phyloP scores from a whole-genome alignment of 176 grass and related monocot species.

The Elaeis guineensis region DNA sequence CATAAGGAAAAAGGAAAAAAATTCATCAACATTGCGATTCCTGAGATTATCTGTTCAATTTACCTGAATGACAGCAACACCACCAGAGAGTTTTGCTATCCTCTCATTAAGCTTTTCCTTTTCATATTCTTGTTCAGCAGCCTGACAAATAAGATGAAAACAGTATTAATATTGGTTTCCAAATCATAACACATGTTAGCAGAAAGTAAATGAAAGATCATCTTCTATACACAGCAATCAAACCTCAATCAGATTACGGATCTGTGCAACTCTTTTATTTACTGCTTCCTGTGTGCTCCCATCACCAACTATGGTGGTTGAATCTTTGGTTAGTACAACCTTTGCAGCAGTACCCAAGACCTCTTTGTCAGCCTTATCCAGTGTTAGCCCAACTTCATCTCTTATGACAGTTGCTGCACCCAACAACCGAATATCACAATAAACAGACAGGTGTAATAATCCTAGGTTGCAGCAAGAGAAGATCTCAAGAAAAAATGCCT shows the following conservation, averaged over 20 bases:
- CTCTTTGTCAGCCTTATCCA: conserved; percentile 83
- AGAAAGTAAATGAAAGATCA: background rate
- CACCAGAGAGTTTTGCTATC: conserved; percentile 95
- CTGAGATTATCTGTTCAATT: background rate
- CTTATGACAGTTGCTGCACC: conserved; percentile 78
- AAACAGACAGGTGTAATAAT: background rate
- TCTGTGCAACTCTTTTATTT: conserved; percentile 81
- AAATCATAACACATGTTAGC: background rate
- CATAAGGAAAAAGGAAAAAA: background rate
- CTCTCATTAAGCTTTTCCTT: conserved; percentile 99
- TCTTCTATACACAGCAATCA: background rate
- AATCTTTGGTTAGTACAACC: conserved; percentile 78
- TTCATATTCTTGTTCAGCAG: conserved; percentile 85
- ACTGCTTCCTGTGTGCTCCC: conserved; percentile 91
- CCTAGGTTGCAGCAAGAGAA: background rate
- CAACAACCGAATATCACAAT: background rate
- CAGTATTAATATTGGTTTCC: background rate
- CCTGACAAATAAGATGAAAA: conserved; percentile 31
- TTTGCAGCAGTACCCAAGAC: conserved; percentile 84
- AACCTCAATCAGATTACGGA: conserved; percentile 90
- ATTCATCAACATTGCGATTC: background rate
- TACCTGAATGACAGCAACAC: conserved; percentile 99
- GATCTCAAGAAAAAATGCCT: background rate
- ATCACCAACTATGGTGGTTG: conserved; percentile 92
- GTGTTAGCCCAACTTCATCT: conserved; percentile 82